Evolutionary conservation across 345 rosid genomes (phyloP), one percentile per base, ranked within the genome.

Genomic region (Tarenaya hassleriana): DNA sequence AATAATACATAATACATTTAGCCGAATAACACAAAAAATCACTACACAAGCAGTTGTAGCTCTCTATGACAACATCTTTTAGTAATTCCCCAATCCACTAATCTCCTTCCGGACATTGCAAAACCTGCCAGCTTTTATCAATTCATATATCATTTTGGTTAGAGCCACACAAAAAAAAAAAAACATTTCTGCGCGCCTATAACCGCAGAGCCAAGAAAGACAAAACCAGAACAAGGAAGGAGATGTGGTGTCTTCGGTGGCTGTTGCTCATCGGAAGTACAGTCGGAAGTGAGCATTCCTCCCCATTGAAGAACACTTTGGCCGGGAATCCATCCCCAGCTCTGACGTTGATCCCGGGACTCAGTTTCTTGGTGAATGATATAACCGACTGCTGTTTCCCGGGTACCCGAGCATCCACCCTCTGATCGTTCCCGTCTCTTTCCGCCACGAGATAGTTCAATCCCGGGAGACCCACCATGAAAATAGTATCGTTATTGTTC

Each of bases 281-380:
- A 0, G 73, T 42, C 41, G 98, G 98, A 53, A 92, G 85, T 0
- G 95, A 70, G 38, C 98, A 92, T 50, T 88, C 94, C 34, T 92
- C 96, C 5, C 98, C 98, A 1, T 92, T 92, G 69, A 92, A 92
- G 77, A 75, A 88, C 6, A 92, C 95, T 66, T 83, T 88, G n/a
- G 76, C 64, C 0, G 98, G 98, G 61, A 81, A 92, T 17, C 96
- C 95, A 61, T 92, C 96, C 27, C 98, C 88, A 1, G 50, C 64
- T 10, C 75, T 75, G 34, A 92, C 75, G 10, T 81, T 75, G 40
- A 92, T 71, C 51, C 78, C 80, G 0, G 97, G 88, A 24, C 81
- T 81, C 20, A 37, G 62, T 62, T 82, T 92, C 81, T 92, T 92
- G 7, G 82, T 81, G 69, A 92, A 92, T 8, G 98, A 92, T 32